Percentiles rank a stretch among this genome's conserved stretches.
Conservation (phyloP, 208 protist species). For the Leishmania turanica region DNA sequence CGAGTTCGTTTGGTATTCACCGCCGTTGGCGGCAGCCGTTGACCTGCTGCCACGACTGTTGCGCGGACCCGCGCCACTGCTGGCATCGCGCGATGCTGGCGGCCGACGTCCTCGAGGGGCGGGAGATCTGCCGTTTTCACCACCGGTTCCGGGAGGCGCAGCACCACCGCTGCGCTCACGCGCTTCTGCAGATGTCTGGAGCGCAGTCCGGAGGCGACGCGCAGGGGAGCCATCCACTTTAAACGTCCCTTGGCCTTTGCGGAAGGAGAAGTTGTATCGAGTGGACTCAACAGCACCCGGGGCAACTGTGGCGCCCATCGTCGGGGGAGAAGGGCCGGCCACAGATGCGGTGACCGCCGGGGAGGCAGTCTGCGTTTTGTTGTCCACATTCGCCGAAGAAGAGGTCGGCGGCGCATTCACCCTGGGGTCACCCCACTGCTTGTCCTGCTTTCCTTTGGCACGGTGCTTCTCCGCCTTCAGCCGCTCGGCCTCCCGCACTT, state of each 20-base stretch:
- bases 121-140: not conserved
- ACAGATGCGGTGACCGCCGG: not conserved
- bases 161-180: constrained; percentile 3
- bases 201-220: constrained; percentile 1
- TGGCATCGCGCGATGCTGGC: constrained; percentile 12
- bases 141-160: not conserved
- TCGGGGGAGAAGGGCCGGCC: constrained; percentile 4
- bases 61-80: constrained; percentile 3
- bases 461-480: constrained; percentile 29
- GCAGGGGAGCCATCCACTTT: constrained; percentile 16
- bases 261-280: constrained; percentile 59
- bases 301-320: not conserved
- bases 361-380: not conserved
- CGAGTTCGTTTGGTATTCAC: constrained; percentile 61
- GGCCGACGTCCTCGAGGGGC: not conserved
- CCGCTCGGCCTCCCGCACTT: constrained; percentile 52
- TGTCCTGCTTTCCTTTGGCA: constrained; percentile 19
- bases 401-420: not conserved
- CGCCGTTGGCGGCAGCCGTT: not conserved
- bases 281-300: constrained; percentile 14
- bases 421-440: not conserved
- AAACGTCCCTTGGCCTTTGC: constrained; percentile 46
- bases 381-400: not conserved
- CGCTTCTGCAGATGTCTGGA: constrained; percentile 23
- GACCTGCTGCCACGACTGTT: constrained; percentile 2